A percentile compares a stretch with the other conserved stretches of the same genome.
Evolutionary conservation across 2,329 filamentous ascomycete species (phyloP).

Genomic region (Plectosphaerella plurivora): DNA sequence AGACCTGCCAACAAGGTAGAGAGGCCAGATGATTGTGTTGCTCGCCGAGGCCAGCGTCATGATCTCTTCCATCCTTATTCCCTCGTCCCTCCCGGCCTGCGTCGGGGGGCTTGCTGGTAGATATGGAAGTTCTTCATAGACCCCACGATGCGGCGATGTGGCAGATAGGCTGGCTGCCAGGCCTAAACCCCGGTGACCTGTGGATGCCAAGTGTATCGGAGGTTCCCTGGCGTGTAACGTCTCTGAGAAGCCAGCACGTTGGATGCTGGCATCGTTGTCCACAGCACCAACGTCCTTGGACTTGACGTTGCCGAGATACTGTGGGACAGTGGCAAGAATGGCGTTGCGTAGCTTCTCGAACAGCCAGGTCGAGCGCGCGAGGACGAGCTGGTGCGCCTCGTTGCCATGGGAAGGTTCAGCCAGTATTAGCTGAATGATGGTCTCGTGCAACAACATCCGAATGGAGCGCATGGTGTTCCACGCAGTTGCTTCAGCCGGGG

Average conservation of each 20-base stretch:
- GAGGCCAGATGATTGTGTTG: constrained; percentile 45
- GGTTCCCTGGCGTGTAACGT: neutral
- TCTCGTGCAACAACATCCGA: constrained; percentile 43
- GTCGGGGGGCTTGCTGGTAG: too few species aligned
- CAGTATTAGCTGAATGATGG: constrained; percentile 24
- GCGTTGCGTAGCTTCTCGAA: constrained; percentile 14
- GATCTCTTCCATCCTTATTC: constrained; percentile 35
- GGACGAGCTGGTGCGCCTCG: neutral
- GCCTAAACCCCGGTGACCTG: constrained; percentile 22
- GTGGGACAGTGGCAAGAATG: constrained; percentile 34
- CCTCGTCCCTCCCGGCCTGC: constrained; percentile 13
- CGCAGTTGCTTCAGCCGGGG: constrained; percentile 37
- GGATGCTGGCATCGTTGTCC: constrained; percentile 13
- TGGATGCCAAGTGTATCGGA: constrained; percentile 15
- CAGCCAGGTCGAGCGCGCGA: constrained; percentile 21
- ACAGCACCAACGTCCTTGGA: constrained; percentile 28
- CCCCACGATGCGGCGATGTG: constrained; percentile 13
- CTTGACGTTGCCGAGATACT: constrained; percentile 44
- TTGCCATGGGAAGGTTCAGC: neutral
- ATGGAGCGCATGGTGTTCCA: constrained; percentile 44
- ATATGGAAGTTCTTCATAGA: too few species aligned
- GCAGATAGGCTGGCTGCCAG: constrained; percentile 20
- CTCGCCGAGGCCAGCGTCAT: constrained; percentile 44
- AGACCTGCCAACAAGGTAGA: constrained; percentile 44
- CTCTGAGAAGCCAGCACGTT: constrained; percentile 4